Base-by-base conservation (phyloP, 768 basidiomycete genomes). In the Amanita muscaria region DNA sequence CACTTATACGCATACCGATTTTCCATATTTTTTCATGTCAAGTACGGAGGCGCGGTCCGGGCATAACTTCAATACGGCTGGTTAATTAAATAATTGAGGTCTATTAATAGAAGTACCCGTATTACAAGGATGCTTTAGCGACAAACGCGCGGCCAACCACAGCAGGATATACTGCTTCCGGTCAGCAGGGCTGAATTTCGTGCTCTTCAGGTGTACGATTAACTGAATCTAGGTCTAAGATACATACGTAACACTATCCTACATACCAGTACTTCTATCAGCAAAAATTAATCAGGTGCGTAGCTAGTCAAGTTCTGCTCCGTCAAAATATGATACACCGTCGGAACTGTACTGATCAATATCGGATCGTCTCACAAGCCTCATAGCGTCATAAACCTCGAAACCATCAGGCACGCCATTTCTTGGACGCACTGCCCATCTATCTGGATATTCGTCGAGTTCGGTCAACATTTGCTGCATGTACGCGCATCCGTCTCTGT, bases 401-500 rank as follows among this genome's bases (percentile, higher is more conserved):
- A 11, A 2, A 3, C 10, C 15, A 5, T 59, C 58, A 40, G 46
- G 50, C n/a, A 48, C 40, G 15, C 55, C 51, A 5, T 43, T 24
- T 22, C 60, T 58, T 19, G 52, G 48, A 11, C 54, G 43, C n/a
- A 65, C 43, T 12, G 50, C 27, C 70, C 70, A 72, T 44, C 59
- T 56, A 15, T 59, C 55, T 5, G 64, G 61, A 29, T 50, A 53
- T 5, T 50, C 48, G 38, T 53, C 60, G 38, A 68, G 57, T 25
- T 70, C 68, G 11, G 48, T 44, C 35, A 71, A 46, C 16, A 77
- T 56, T 34, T 59, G 54, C 36, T 61, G 61, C 44, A 81, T 72
- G 24, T 63, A 76, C 29, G 53, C 55, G 7, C 62, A 60, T 15
- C 73, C 77, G 36, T 69, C 66, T 5, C 54, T 55, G 47, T 80